Base-by-base conservation (phyloP, 768 basidiomycete genomes). In the Xanthoconium purpureum region DNA sequence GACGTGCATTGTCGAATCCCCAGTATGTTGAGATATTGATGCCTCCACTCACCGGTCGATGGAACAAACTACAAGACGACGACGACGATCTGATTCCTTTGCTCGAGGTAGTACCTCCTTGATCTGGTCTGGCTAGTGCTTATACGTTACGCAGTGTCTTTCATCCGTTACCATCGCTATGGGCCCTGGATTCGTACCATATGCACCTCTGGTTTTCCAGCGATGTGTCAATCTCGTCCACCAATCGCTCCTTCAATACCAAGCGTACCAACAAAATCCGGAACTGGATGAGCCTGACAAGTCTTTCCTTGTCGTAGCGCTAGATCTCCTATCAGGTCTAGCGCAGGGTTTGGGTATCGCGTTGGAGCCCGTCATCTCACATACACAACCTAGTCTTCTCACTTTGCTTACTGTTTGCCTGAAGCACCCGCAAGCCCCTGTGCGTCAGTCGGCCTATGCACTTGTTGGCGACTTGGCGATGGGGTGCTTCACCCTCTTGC, bases 161-260 rank as follows among this genome's bases (percentile, higher is more conserved):
- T 95, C 97, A 2, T 98, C 95, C 1, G 94, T 99, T 28, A 93
- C 96, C 1, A 96, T 99, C 64, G 94, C 95, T 13, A 93, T 98
- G 77, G 94, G 94, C 5, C 78, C 83, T 11, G 83, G 93, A 2
- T 99, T 99, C 77, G 74, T 85, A 11, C 85, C 89, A 3, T 97
- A 97, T 67, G 92, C 93, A 11, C 83, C 82, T 6, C 92, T 94
- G 4, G 89, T 99, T 44, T 98, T 94, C 71, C 88, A 95, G 56
- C 88, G 97, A 50, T 98, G 94, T 78, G 82, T 84, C 60, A 84
- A 78, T 61, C 85, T 99, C 64, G 89, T 98, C 51, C 90, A 93
- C 71, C 78, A 77, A 40, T 83, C 91, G 1, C 82, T 98, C 5
- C 73, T 93, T 51, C 84, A 88, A 62, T 98, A 94, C 70, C 92